Evolutionary conservation across 202 grass and related monocot species (phyloP), one percentile per base, ranked within the genome.

Genomic region (Elaeis oleifera): DNA sequence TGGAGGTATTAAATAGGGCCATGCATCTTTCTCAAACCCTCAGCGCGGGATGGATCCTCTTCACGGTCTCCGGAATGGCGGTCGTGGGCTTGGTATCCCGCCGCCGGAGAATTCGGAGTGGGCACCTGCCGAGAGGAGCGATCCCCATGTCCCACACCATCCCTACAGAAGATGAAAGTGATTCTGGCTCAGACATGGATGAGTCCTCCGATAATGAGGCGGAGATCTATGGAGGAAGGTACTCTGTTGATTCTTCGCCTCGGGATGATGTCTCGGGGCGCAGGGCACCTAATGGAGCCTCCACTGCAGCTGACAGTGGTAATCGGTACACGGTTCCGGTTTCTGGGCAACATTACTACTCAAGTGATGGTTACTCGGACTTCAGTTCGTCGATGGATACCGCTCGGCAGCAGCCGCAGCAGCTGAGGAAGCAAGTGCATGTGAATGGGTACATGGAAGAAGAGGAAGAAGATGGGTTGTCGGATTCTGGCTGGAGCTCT

Each of bases 341-440:
- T 17, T 78, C 77, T 6, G 54, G 59, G n/a, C 82, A 80, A 57
- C 56, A 23, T 20, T 89, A 94, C 51, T 99, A 89, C 70, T 99
- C 94, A 14, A 89, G 82, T 53, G 94, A 99, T 53, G 87, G 91
- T 2, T 89, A 86, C 69, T 92, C 88, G 15, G 94, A 94, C 71
- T 59, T 99, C 18, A 99, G 88, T 65, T 99, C 94, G 1, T 99
- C 94, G 0, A 77, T 80, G 58, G 94, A 99, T 67, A 87, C 94
- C 1, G 51, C 78, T 39, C 84, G 81, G 39, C 85, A 68, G 68
- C 84, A 85, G 55, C 53, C 68, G 49, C 83, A 74, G 23, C 82
- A 78, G 53, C 28, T 50, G 32, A 74, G 60, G 26, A 80, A 74
- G 52, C 80, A 76, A 18, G 63, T 58, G 62, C 71, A 71, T 11